These are phyloP conservation scores for Goffeauzyma gilvescens DNA, from an alignment of 768 basidiomycete genomes.

Conservation along the genomic window DNA sequence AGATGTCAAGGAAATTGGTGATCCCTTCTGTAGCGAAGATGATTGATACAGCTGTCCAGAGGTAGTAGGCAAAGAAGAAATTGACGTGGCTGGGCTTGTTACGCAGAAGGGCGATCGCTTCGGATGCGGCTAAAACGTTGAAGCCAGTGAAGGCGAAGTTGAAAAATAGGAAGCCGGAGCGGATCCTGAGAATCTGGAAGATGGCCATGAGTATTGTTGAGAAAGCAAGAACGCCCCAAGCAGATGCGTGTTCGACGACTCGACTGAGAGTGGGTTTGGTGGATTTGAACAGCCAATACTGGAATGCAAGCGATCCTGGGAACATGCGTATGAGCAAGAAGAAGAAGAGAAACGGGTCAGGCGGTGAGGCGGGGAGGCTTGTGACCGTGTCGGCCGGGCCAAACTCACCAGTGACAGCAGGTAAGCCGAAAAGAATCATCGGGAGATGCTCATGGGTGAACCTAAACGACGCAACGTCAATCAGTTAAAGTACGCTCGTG, in stretches of 20 bases:
- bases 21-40: constrained; percentile 32
- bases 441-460: constrained; percentile 51
- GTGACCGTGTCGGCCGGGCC: no score
- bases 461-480: constrained; percentile 27
- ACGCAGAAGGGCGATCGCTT: constrained; percentile 19
- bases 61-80: constrained; percentile 1
- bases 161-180: constrained; percentile 59
- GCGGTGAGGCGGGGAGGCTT: no score
- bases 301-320: no score
- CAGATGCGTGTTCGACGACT: constrained; percentile 42
- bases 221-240: constrained; percentile 43
- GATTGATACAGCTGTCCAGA: constrained; percentile 3
- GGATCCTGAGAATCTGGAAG: constrained; percentile 47
- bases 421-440: constrained; percentile 53
- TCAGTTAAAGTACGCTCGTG: no score
- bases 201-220: constrained; percentile 41
- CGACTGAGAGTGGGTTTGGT: not conserved
- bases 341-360: no score
- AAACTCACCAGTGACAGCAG: constrained; percentile 46
- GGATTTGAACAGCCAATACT: not conserved
- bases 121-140: constrained; percentile 33
- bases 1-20: constrained; percentile 52
- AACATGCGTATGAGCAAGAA: no score
- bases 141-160: constrained; percentile 32
- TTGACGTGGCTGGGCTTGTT: constrained; percentile 38